Evolutionary conservation across 1,284 basidiomycete species (phyloP), one percentile per base, ranked within the genome.

Genomic region (Sphagnurus paluster): DNA sequence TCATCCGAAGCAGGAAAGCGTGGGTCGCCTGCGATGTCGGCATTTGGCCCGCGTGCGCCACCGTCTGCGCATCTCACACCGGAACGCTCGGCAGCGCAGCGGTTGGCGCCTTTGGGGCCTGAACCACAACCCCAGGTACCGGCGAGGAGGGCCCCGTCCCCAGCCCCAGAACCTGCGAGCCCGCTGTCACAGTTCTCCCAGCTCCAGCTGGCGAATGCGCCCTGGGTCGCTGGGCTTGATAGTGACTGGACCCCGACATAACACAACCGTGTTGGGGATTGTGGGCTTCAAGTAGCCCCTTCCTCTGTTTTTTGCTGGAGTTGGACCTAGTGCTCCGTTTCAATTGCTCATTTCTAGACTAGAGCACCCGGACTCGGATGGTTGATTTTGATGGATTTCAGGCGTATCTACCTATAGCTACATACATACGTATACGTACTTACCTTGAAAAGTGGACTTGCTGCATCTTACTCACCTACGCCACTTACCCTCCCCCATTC

Each of bases 1-100:
- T 75, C 77, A 2, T 76, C 74, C 0, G 74, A 77, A 45, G 76
- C 72, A 14, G 69, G 74, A 21, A 64, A 58, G 34, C 62, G 61
- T n/a, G 44, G 30, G 11, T 56, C 56, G 20, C 52, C 52, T 7
- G 57, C 63, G 5, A 45, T 66, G 35, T 71, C 71, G 0, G 63
- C 66, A 0, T 66, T 71, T 47, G 65, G 52, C 25, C 40, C 52
- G 7, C 49, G 39, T 20, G 37, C 47, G 11, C 54, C 54, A 7
- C 51, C 49, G 9, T 19, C 39, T 17, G 54, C 42, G 11, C 48
- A 56, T 40, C 53, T 55, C 29, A 42, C 40, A 13, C 46, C 42
- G 39, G 53, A 51, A 44, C 42, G 43, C 35, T 53, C 46, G 32
- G 54, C 46, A n/a, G 46, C 30, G 11, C 46, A 46, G 43, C 34